phyloP scores from a whole-genome alignment of 176 grass and related monocot genomes.

The Metroxylon sagu region DNA sequence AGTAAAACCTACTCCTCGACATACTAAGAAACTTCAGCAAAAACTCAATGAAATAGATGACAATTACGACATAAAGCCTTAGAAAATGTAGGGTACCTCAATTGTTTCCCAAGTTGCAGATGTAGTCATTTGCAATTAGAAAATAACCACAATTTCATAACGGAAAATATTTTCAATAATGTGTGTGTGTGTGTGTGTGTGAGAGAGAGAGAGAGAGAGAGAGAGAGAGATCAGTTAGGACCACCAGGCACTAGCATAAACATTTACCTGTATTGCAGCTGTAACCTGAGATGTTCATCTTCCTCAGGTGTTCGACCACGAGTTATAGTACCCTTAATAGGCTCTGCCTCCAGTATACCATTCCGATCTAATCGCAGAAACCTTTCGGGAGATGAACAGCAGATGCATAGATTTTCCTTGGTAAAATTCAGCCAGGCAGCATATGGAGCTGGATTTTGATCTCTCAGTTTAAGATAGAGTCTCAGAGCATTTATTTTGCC shows the following conservation, averaged over 20 bases:
- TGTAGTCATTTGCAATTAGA: background rate
- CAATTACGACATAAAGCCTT: too few species aligned
- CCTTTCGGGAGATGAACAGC: conserved; percentile 92
- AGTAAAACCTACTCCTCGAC: too few species aligned
- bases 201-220: conserved; percentile 10
- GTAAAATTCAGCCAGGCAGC: conserved; percentile 94
- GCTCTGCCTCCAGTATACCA: conserved; percentile 76
- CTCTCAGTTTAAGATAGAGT: conserved; percentile 68
- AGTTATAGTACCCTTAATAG: conserved; percentile 96
- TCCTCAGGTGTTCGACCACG: conserved; percentile 77
- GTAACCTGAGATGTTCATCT: conserved; percentile 52
- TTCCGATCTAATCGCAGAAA: conserved; percentile 64
- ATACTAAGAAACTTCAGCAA: too few species aligned
- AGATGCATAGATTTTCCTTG: conserved; percentile 66
- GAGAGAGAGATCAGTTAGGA: too few species aligned
- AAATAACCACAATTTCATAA: too few species aligned
- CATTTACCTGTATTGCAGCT: conserved; percentile 69
- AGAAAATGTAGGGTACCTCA: too few species aligned
- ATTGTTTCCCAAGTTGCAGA: background rate
- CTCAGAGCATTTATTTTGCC: conserved; percentile 46
- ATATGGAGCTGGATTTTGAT: conserved; percentile 91
- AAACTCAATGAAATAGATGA: too few species aligned
- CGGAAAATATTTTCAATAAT: background rate
- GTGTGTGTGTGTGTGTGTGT: background rate
- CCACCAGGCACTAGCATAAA: background rate